A percentile compares a stretch with the other conserved stretches of the same genome.
Evolutionary conservation across 1,284 basidiomycete genomes (phyloP).

Genomic region (Tilletiaria anomala): DNA sequence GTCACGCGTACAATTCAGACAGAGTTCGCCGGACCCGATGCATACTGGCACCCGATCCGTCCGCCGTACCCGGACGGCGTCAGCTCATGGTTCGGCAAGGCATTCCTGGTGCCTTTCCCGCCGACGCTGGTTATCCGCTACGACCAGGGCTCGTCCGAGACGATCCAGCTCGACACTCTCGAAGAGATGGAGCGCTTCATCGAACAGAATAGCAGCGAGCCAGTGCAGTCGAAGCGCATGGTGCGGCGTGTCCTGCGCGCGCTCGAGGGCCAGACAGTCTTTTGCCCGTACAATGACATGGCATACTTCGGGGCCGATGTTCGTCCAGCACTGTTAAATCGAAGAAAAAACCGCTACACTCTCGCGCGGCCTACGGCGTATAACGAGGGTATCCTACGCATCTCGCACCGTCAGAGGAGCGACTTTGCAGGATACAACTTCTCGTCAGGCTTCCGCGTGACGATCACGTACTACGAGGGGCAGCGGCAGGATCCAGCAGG

Average conservation of each 20-base stretch:
- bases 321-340: too few relatives aligned
- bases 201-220: slow-evolving; percentile 50
- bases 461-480: slow-evolving; percentile 48
- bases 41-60: slow-evolving; percentile 17
- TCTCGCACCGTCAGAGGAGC: slow-evolving; percentile 50
- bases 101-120: slow-evolving; percentile 67
- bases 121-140: slow-evolving; percentile 53
- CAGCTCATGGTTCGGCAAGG: slow-evolving; percentile 43
- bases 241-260: slow-evolving; percentile 55
- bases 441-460: slow-evolving; percentile 50
- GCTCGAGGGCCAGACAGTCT: slow-evolving; percentile 52
- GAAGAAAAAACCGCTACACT: slow-evolving; percentile 47
- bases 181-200: slow-evolving; percentile 52
- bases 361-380: slow-evolving; percentile 43
- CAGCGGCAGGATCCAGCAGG: slow-evolving; percentile 23
- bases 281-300: slow-evolving; percentile 49
- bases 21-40: slow-evolving; percentile 28
- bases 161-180: slow-evolving; percentile 45
- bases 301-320: slow-evolving; percentile 41
- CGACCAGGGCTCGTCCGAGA: slow-evolving; percentile 47
- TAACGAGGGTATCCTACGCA: slow-evolving; percentile 46
- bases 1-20: slow-evolving; percentile 16
- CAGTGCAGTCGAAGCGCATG: slow-evolving; percentile 48
- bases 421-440: slow-evolving; percentile 49
- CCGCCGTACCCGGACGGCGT: slow-evolving; percentile 20